phyloP scores from a whole-genome alignment of 208 protist genomes.

The Tritrichomonas musculus region DNA sequence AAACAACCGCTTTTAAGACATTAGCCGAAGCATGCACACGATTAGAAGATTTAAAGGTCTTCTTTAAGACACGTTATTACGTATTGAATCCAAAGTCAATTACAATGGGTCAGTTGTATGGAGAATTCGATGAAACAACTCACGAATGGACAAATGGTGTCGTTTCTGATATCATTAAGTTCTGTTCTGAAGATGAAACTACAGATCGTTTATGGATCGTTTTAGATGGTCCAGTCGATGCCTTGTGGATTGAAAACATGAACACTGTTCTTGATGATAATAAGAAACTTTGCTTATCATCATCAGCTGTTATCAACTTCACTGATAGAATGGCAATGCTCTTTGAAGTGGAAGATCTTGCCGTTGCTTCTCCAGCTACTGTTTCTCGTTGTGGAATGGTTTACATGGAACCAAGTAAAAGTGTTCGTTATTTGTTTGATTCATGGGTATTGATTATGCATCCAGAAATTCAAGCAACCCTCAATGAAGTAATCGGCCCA shows the following conservation, averaged over 20 bases:
- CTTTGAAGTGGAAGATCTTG: conserved; percentile 63
- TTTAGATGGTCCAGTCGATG: conserved; percentile 88
- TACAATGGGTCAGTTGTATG: conserved; percentile 92
- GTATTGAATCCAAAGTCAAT: conserved; percentile 91
- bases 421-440: conserved; percentile 42
- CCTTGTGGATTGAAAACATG: conserved; percentile 58
- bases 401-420: conserved; percentile 77
- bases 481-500: conserved; percentile 34
- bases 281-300: conserved; percentile 57
- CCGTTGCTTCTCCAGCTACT: conserved; percentile 67
- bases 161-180: conserved; percentile 32
- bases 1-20: conserved; percentile 74
- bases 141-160: conserved; percentile 71
- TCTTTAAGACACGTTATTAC: conserved; percentile 60
- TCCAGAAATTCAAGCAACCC: conserved; percentile 37
- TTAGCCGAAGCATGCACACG: conserved; percentile 60
- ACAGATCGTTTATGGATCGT: conserved; percentile 72
- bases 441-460: conserved; percentile 50
- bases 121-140: conserved; percentile 82
- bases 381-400: conserved; percentile 85
- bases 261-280: conserved; percentile 62
- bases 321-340: conserved; percentile 57
- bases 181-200: conserved; percentile 27
- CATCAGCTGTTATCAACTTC: conserved; percentile 60
- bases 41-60: conserved; percentile 40